Conservation (phyloP, 139 green algal genomes). For the Zygnema cylindricum region DNA sequence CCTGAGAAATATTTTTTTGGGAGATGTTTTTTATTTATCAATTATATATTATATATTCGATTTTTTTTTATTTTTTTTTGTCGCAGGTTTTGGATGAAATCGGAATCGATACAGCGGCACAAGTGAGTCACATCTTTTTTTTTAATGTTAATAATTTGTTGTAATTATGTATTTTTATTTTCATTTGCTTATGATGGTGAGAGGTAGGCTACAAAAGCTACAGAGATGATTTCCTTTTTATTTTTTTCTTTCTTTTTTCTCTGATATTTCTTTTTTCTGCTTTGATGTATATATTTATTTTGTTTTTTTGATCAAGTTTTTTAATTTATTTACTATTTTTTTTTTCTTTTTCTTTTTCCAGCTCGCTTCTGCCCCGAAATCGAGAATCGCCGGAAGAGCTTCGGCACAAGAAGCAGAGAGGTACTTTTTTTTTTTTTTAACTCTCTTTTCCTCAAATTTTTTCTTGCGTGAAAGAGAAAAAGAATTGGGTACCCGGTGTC, state of each 20-base stretch:
- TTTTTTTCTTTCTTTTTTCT: not conserved
- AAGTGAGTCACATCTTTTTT: constrained; percentile 6
- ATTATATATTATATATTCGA: not conserved
- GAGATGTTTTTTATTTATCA: not conserved
- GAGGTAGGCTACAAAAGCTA: not conserved
- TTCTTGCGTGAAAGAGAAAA: too few species aligned
- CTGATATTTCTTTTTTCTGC: not conserved
- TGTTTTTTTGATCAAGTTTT: not conserved
- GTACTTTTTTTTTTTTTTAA: not conserved
- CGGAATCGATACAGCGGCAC: constrained; percentile 43
- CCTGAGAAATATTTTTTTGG: not conserved
- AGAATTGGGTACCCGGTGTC: too few species aligned
- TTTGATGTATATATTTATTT: not conserved
- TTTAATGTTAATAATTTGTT: too few species aligned
- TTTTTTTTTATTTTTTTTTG: not conserved
- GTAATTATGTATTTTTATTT: not conserved
- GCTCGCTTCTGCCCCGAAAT: not conserved
- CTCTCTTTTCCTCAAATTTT: not conserved
- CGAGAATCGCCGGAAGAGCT: not conserved
- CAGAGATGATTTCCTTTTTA: not conserved
- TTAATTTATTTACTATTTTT: not conserved
- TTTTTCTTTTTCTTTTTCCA: not conserved
- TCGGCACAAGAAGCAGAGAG: not conserved
- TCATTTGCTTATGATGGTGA: not conserved
- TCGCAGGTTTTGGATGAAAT: constrained; percentile 58